These are phyloP conservation scores for Rosa multiflora DNA, from an alignment of 306 rosid species.

Conservation along the genomic window DNA sequence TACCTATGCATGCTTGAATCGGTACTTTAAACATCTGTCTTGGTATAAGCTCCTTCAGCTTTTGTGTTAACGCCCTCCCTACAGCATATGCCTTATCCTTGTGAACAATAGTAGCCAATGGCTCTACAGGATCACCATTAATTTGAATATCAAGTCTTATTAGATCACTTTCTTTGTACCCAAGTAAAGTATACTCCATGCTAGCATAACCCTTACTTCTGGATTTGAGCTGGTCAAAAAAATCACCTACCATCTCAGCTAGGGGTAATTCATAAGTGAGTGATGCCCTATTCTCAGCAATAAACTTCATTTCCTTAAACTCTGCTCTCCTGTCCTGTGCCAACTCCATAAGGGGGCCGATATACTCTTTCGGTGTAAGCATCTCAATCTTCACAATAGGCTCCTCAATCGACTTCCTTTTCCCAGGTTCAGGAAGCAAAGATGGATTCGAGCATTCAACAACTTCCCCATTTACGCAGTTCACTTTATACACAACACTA, in stretches of 20 bases:
- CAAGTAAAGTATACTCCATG: conserved; percentile 79
- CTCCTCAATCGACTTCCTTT: conserved; percentile 76
- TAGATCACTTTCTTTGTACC: conserved; percentile 74
- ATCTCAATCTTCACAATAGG: conserved; percentile 87
- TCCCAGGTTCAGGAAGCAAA: conserved; percentile 72
- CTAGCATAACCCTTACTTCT: conserved; percentile 97
- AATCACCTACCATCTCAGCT: conserved; percentile 91
- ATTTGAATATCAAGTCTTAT: conserved; percentile 85
- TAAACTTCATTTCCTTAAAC: conserved; percentile 88
- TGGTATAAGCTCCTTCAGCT: conserved; percentile 96
- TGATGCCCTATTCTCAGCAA: conserved; percentile 81
- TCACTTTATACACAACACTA: conserved; percentile 75
- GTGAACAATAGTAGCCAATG: conserved; percentile 85
- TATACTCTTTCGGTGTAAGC: conserved; percentile 91
- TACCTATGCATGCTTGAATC: conserved; percentile 89
- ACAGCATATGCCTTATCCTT: conserved; percentile 84
- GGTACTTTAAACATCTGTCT: conserved; percentile 97
- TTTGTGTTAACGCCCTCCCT: conserved; percentile 90
- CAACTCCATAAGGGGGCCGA: conserved; percentile 88
- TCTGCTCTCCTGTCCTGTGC: conserved; percentile 94
- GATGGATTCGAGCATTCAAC: conserved; percentile 87
- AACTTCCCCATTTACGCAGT: conserved; percentile 67
- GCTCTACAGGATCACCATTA: conserved; percentile 84
- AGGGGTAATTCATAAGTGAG: conserved; percentile 70
- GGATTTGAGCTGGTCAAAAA: conserved; percentile 96